A percentile compares a stretch with the other conserved stretches of the same genome.
phyloP scores from a whole-genome alignment of 2,329 filamentous ascomycete species.

The Pseudophaeomoniella oleicola region DNA sequence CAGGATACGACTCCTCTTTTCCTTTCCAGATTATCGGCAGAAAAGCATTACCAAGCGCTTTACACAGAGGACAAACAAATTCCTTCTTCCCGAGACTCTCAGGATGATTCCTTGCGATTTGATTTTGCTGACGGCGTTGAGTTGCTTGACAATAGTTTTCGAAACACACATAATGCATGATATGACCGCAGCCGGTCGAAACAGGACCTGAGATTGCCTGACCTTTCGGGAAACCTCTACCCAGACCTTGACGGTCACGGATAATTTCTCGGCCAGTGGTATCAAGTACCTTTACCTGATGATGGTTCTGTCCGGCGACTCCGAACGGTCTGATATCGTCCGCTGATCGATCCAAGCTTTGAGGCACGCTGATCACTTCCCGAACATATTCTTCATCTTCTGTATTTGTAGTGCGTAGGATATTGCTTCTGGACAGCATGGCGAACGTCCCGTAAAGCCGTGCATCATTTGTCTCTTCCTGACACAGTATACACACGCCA shows the following conservation, averaged over 20 bases:
- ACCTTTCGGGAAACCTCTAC: constrained; percentile 69
- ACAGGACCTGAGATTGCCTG: constrained; percentile 60
- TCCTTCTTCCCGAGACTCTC: constrained; percentile 68
- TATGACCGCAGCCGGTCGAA: constrained; percentile 84
- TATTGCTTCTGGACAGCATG: constrained; percentile 69
- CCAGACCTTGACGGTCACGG: constrained; percentile 66
- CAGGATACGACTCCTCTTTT: constrained; percentile 69
- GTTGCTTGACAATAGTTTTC: constrained; percentile 81
- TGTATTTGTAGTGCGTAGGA: constrained; percentile 75
- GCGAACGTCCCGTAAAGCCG: constrained; percentile 88
- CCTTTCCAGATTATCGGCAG: constrained; percentile 91
- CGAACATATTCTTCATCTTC: constrained; percentile 69
- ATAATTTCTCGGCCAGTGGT: constrained; percentile 55
- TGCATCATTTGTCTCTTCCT: constrained; percentile 85
- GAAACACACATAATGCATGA: constrained; percentile 97
- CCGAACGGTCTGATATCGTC: constrained; percentile 79
- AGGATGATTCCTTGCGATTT: constrained; percentile 88
- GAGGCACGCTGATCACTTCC: constrained; percentile 65
- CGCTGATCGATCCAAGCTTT: constrained; percentile 70
- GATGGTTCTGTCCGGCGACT: constrained; percentile 73
- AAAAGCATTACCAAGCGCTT: constrained; percentile 89
- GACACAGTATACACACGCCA: constrained; percentile 89
- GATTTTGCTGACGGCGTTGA: constrained; percentile 67
- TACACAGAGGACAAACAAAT: constrained; percentile 93
- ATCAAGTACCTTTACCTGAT: constrained; percentile 61